Base-by-base conservation (phyloP, 352 stramenopile species). In the Phytopythium montanum region DNA sequence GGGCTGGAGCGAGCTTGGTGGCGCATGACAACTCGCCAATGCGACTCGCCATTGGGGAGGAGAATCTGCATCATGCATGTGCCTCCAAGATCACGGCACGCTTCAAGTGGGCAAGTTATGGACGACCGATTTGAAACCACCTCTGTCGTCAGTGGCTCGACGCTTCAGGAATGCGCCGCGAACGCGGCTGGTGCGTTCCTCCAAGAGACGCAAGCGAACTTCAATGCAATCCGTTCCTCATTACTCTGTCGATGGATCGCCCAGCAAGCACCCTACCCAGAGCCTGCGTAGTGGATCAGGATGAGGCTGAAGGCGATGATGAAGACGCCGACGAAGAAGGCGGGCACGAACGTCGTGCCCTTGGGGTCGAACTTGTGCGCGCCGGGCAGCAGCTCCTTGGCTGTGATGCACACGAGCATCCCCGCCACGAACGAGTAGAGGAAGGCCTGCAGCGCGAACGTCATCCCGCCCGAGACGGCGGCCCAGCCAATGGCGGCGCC, bases 341-440 rank as follows among this genome's bases (percentile, higher is more conserved):
- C 79, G 33, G 84, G 62, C 29, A 94, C 95, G 25, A 97, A 94
- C 60, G 89, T 73, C 49, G 85, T 95, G 65, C 94, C 87, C 45
- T 86, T 75, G 12, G 85, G 84, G 61, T 97, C 89, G 62, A 97
- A 97, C 54, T 77, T 76, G 79, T 97, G 88, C 5, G 90, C 91
- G 8, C 91, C 96, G 14, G 92, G 90, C 33, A 98, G 66, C 19
- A 98, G 66, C 65, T 98, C 95, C 58, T 95, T 90, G 55, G 89
- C 68, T 18, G 82, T 89, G 69, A 98, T 98, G 49, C 88, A 88
- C 16, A 98, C 80, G 76, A 86, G 96, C 82, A 98, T 98, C 44
- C 95, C 97, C 21, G 83, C 79, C 14, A 98, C 92, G 2, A 98
- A 23, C 14, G 79, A 89, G 76, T 98, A 99, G 9, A 99, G 69